phyloP scores from a whole-genome alignment of 1,139 yeast species.

The Hyphopichia burtonii region DNA sequence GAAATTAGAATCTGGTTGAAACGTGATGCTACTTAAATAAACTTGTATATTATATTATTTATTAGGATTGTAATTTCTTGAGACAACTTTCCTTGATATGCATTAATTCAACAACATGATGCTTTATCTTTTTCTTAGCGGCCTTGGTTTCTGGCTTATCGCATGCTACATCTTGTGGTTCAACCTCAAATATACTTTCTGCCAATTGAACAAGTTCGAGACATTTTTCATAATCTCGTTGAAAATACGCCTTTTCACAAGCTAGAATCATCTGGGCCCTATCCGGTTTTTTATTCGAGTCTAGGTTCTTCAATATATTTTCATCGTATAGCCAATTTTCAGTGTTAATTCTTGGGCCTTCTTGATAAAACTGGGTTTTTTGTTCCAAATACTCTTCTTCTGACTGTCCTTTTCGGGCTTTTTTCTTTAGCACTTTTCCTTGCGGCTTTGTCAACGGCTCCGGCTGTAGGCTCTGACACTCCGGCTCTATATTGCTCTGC shows the following conservation, averaged over 20 bases:
- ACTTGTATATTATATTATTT: background rate
- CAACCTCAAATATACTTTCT: slow-evolving; percentile 29
- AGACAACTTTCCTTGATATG: slow-evolving; percentile 41
- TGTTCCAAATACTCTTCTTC: slow-evolving; percentile 54
- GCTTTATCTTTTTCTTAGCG: slow-evolving; percentile 31
- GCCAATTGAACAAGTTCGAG: slow-evolving; percentile 29
- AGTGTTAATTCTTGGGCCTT: slow-evolving; percentile 55
- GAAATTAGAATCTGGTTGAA: slow-evolving; percentile 52
- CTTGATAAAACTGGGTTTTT: slow-evolving; percentile 34
- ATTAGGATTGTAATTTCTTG: slow-evolving; percentile 8
- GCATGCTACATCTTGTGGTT: slow-evolving; percentile 28
- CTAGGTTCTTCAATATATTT: slow-evolving; percentile 19
- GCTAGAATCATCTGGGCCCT: slow-evolving; percentile 38
- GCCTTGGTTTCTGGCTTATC: slow-evolving; percentile 22
- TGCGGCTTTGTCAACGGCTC: background rate
- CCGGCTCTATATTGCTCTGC: slow-evolving; percentile 2
- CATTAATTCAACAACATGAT: slow-evolving; percentile 46
- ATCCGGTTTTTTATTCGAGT: slow-evolving; percentile 29
- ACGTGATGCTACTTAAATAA: slow-evolving; percentile 12
- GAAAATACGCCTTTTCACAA: slow-evolving; percentile 52
- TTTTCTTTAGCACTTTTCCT: slow-evolving; percentile 5
- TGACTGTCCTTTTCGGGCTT: slow-evolving; percentile 53
- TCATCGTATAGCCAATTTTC: slow-evolving; percentile 42
- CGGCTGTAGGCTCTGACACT: slow-evolving; percentile 3
- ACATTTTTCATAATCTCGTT: slow-evolving; percentile 45